Base-by-base conservation (phyloP, 1,139 yeast species). In the Magnusiomyces clavatus region DNA sequence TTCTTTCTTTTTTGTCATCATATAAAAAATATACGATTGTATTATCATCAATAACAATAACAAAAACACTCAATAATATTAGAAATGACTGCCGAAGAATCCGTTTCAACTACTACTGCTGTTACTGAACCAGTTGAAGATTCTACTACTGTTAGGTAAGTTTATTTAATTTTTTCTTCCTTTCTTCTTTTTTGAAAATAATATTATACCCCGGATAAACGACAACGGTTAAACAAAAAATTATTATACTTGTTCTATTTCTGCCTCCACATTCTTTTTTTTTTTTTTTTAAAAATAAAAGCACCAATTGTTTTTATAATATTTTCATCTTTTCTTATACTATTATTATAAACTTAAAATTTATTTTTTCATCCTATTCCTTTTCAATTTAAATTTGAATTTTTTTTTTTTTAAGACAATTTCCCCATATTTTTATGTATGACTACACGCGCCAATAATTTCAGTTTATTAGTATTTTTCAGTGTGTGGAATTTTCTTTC, bases 61-160 rank as follows among this genome's bases (percentile, higher is more conserved):
- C 20, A 39, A 39, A 10, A 39, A 20, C 42, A 24, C 38, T 31
- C 12, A 16, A 6, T 14, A 10, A 37, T 13, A 11, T 11, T 38
- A 19, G 37, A 16, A 47, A 45, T 45, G 48, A 37, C 48, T 45
- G 42, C 38, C 19, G 48, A 44, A 14, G 31, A 45, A 45, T 40
- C 19, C 19, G 11, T 31, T 34, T 39, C 31, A 12, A 20, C 43
- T 40, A n/a, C 31, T 20, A 14, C 13, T 19, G n/a, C 44, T 13
- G 13, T 12, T 20, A 35, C 12, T 12, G 13, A 17, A n/a, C 29
- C 8, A 11, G 47, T 16, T 35, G 16, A 38, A 16, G 39, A n/a
- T n/a, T n/a, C n/a, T n/a, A n/a, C n/a, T n/a, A n/a, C 46, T 43
- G n/a, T 54, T 47, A 46, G 41, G 51, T 46, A 31, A 24, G 41